Evolutionary conservation across 495 filamentous ascomycete species (phyloP).

Genomic region (Articulospora tetracladia): DNA sequence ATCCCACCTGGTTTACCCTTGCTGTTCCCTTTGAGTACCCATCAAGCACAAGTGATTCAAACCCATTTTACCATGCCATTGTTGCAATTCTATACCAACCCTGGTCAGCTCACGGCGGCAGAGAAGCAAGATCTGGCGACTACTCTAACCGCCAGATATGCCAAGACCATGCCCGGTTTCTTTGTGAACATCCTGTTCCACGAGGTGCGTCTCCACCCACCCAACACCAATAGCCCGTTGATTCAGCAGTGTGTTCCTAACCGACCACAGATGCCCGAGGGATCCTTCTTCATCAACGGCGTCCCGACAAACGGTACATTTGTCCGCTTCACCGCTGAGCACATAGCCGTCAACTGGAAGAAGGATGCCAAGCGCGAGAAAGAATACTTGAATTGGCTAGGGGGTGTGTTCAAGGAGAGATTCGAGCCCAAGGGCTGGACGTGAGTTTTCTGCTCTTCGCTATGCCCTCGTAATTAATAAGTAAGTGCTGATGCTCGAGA

Average conservation of each 20-base stretch:
- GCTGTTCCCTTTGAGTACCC: too few relatives aligned
- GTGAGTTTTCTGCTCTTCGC: slow-evolving; percentile 7
- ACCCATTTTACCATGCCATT: slow-evolving; percentile 22
- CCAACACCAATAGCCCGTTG: background rate
- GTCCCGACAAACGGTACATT: slow-evolving; percentile 15
- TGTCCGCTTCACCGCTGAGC: slow-evolving; percentile 16
- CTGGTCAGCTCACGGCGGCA: slow-evolving; percentile 1
- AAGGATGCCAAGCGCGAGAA: slow-evolving; percentile 2
- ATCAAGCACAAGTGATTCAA: too few relatives aligned
- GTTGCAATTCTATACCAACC: slow-evolving; percentile 13
- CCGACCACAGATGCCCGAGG: slow-evolving; percentile 8
- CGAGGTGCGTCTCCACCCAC: slow-evolving; percentile 5
- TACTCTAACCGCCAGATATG: slow-evolving; percentile 9
- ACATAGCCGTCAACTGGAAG: slow-evolving; percentile 19
- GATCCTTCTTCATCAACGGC: slow-evolving; percentile 13
- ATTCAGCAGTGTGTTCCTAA: too few relatives aligned
- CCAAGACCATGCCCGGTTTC: slow-evolving; percentile 13
- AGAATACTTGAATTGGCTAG: slow-evolving; percentile 11
- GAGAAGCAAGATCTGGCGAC: slow-evolving; percentile 15
- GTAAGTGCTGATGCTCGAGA: background rate
- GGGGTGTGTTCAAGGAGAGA: slow-evolving; percentile 10
- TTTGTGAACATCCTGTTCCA: slow-evolving; percentile 20
- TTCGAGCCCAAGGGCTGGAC: slow-evolving; percentile 19
- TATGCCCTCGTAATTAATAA: background rate
- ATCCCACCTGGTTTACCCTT: too few relatives aligned